Percentiles rank a stretch among this genome's conserved stretches.
Evolutionary conservation across 176 grass and related monocot species (phyloP).

Genomic region (Chrysopogon serrulatus): DNA sequence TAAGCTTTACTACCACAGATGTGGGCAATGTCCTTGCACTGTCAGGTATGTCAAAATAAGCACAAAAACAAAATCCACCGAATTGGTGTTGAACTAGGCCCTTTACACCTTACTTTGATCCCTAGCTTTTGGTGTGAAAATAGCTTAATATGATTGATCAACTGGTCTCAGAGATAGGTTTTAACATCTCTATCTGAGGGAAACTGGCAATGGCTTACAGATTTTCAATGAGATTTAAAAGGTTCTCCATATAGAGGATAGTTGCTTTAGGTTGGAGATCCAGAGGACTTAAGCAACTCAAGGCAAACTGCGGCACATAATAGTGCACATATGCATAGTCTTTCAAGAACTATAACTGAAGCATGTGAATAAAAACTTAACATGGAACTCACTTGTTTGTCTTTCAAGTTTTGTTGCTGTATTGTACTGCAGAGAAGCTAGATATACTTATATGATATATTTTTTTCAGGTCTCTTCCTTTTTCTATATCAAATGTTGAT

Average conservation of each 20-base stretch:
- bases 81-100: not conserved
- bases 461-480: conserved; percentile 56
- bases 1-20: conserved; percentile 84
- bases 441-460: conserved; percentile 24
- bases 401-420: not conserved
- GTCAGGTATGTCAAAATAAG: conserved; percentile 48
- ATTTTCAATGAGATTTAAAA: not conserved
- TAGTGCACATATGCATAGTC: not conserved
- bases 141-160: not conserved
- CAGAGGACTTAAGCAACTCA: not conserved
- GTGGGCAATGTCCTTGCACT: conserved; percentile 78
- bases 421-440: conserved; percentile 4
- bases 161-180: not conserved
- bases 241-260: too few relatives aligned
- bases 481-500: conserved; percentile 77
- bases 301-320: not conserved
- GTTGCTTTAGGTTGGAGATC: too few relatives aligned
- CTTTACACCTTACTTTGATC: not conserved
- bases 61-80: not conserved
- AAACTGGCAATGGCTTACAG: not conserved
- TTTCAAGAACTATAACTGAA: conserved; percentile 1
- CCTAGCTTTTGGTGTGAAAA: not conserved
- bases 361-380: not conserved
- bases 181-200: not conserved
- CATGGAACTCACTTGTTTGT: not conserved